Evolutionary conservation across 2,329 filamentous ascomycete species (phyloP), one percentile per base, ranked within the genome.

Genomic region (Paracamarosporium sp.): DNA sequence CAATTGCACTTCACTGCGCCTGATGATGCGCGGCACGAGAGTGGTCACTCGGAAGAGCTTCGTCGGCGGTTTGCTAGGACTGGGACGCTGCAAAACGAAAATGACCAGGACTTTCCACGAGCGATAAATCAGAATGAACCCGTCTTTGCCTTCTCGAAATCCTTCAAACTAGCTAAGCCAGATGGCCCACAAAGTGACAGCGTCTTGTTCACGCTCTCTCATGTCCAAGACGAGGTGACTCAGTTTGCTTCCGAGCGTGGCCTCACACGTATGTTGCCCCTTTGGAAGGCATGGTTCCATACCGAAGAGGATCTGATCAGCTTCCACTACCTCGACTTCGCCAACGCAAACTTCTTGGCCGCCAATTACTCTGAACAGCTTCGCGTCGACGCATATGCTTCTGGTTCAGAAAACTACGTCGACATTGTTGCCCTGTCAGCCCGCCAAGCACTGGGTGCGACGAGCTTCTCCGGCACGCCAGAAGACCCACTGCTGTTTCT

Each of bases 221-320:
- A 93, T 59, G 85, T 90, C 27, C 92, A 95, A 66, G 86, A 93
- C 63, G 90, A 90, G 0, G 89, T 94, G 17, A 88, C 90, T 7
- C 91, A 94, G 67, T 96, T 87, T 77, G 90, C 91, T 25, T 86
- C 91, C 8, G 86, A 89, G 25, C 86, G 90, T 40, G 92, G 92
- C 1, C 75, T 93, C 62, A 93, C 90, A 0, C 79, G 84, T 65
- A 94, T 96, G 91, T 84, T 86, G 44, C 92, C 91, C 2, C 77
- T 95, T 5, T 96, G 92, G 92, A 83, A 86, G 60, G 90, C 88
- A 0, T 93, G 90, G 82, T 93, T 93, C 69, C 71, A 79, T 2
- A 83, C 81, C 6, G 80, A 85, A 2, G 81, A 87, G 53, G 81
- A 85, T n/a, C 80, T 96, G 54, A 79, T 95, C 28, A 80, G 82